Evolutionary conservation across 352 stramenopile genomes (phyloP).

Genomic region (Pythium vanterpoolii): DNA sequence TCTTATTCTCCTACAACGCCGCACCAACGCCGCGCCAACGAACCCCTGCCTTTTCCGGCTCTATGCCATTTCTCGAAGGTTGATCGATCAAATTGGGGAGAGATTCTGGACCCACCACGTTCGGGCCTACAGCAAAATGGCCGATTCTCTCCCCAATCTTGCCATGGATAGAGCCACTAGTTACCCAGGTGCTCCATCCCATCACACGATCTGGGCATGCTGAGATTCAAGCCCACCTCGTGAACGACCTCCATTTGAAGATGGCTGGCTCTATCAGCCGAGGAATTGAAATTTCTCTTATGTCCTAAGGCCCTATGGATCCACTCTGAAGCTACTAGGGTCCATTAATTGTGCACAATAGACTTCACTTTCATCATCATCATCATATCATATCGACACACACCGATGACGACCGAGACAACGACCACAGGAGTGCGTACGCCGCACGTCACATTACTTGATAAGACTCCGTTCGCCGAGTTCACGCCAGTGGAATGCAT

Average conservation of each 20-base stretch:
- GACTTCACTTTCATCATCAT: not conserved
- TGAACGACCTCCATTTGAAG: not conserved
- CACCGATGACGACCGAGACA: not conserved
- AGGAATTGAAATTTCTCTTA: no score
- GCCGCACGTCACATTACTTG: slow-evolving; percentile 14
- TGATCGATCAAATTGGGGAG: not conserved
- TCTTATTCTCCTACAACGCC: no score
- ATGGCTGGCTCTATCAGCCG: no score
- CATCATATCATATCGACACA: not conserved
- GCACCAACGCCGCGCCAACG: not conserved
- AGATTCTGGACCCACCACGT: not conserved
- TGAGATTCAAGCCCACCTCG: not conserved
- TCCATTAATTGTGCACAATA: not conserved
- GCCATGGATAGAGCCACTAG: not conserved
- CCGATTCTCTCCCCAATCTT: not conserved
- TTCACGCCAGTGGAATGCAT: slow-evolving; percentile 5
- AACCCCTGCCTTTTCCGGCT: not conserved
- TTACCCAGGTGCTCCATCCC: not conserved
- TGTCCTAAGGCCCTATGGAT: not conserved
- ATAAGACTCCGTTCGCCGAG: slow-evolving; percentile 15
- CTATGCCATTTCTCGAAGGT: not conserved
- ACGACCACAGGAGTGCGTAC: slow-evolving; percentile 7
- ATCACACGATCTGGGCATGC: not conserved
- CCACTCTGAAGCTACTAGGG: not conserved
- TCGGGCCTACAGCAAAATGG: not conserved